Conservation (phyloP, 148 eudicot species). For the Bassia scoparia region DNA sequence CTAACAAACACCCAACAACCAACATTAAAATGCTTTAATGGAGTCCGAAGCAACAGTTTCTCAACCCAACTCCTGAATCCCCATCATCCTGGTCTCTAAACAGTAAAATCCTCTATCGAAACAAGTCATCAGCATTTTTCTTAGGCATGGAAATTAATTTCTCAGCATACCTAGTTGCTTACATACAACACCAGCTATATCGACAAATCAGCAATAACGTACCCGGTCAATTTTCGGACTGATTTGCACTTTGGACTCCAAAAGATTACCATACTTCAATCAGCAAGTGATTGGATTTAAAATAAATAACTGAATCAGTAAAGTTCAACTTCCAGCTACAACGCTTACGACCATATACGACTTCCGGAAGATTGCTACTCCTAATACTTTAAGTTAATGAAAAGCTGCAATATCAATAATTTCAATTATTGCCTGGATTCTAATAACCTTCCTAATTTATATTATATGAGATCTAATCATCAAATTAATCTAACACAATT, state of each 20-base stretch:
- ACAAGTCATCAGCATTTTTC: not conserved
- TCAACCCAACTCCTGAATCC: not conserved
- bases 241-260: not conserved
- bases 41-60: not conserved
- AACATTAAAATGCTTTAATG: not conserved
- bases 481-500: not conserved
- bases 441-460: too few relatives aligned
- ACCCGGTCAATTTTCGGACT: not conserved
- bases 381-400: not conserved
- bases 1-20: not conserved
- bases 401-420: not conserved
- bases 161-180: not conserved
- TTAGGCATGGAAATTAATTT: not conserved
- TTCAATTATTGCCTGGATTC: not conserved
- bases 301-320: not conserved
- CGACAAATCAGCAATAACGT: not conserved
- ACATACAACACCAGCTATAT: not conserved
- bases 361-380: not conserved
- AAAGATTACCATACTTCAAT: not conserved
- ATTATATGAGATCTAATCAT: too few relatives aligned
- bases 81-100: not conserved
- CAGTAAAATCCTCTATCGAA: not conserved
- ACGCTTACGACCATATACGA: not conserved
- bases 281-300: not conserved
- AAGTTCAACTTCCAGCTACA: not conserved